phyloP scores from a whole-genome alignment of 495 filamentous ascomycete genomes.

The Penicillium malachiteum region DNA sequence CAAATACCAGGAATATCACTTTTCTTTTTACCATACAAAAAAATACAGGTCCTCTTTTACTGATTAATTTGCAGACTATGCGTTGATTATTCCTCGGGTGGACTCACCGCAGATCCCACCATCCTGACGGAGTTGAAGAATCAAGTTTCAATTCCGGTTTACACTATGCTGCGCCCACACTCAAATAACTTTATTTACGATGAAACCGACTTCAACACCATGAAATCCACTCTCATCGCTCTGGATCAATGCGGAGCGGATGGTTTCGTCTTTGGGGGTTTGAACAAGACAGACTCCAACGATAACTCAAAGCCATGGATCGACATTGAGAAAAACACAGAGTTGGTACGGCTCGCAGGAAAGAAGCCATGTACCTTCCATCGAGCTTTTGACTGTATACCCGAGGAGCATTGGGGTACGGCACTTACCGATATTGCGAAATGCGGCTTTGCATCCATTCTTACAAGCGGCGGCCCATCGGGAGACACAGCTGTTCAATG shows the following conservation, averaged over 20 bases:
- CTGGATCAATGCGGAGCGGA: slow-evolving; percentile 37
- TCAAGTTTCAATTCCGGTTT: slow-evolving; percentile 39
- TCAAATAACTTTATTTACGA: slow-evolving; percentile 41
- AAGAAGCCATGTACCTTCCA: slow-evolving; percentile 54
- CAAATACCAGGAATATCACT: neutral
- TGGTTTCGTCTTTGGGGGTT: slow-evolving; percentile 53
- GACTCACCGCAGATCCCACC: slow-evolving; percentile 18
- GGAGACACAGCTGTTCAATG: slow-evolving; percentile 19
- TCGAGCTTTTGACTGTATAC: slow-evolving; percentile 49
- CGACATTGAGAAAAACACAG: slow-evolving; percentile 34
- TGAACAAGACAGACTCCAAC: slow-evolving; percentile 15
- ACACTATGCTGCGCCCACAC: slow-evolving; percentile 52
- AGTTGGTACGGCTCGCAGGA: slow-evolving; percentile 38
- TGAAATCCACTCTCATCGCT: slow-evolving; percentile 35
- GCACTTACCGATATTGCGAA: slow-evolving; percentile 31
- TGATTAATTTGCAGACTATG: slow-evolving; percentile 21
- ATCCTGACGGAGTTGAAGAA: slow-evolving; percentile 22
- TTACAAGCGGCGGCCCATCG: slow-evolving; percentile 47
- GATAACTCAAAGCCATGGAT: slow-evolving; percentile 16
- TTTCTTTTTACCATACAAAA: neutral
- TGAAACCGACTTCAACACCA: slow-evolving; percentile 33
- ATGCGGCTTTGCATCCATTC: slow-evolving; percentile 45
- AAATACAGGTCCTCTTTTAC: neutral
- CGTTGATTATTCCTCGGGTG: slow-evolving; percentile 33
- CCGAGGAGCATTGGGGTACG: slow-evolving; percentile 23